Evolutionary conservation across 345 rosid species (phyloP).

Genomic region (Draba incana): DNA sequence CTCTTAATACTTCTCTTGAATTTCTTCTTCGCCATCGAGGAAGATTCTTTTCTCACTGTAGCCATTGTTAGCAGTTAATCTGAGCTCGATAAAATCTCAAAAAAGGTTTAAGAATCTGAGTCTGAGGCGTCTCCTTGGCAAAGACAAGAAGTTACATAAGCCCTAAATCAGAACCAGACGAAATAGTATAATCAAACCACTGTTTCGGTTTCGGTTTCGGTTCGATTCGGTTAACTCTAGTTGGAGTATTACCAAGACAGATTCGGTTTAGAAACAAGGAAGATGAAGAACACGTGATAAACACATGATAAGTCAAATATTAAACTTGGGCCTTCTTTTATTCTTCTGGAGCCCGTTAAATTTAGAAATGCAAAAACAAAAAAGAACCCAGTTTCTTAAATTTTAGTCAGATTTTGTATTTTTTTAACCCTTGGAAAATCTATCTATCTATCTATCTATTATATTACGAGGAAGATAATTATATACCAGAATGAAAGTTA

Average conservation of each 20-base stretch:
- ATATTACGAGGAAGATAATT: too few species aligned
- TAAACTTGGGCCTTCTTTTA: too few species aligned
- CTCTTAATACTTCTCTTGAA: conserved; percentile 49
- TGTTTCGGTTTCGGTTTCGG: background rate
- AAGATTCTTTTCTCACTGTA: conserved; percentile 18
- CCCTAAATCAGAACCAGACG: conserved; percentile 33
- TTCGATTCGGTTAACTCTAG: background rate
- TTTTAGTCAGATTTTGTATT: too few species aligned
- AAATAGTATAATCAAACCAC: conserved; percentile 9
- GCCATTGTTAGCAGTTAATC: conserved; percentile 16
- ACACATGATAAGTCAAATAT: too few species aligned
- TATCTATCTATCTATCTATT: too few species aligned
- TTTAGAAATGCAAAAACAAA: too few species aligned
- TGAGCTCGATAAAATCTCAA: background rate
- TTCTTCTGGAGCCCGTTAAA: too few species aligned
- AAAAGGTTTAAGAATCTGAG: background rate
- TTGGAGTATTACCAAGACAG: background rate
- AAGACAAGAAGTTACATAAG: conserved; percentile 15
- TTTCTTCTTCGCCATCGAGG: conserved; percentile 32
- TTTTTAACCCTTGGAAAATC: too few species aligned
- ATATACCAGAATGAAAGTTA: too few species aligned
- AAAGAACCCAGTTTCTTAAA: too few species aligned
- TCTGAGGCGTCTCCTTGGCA: conserved; percentile 20
- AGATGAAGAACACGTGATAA: too few species aligned
- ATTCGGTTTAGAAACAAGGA: too few species aligned